Percentiles rank a stretch among this genome's conserved stretches.
Evolutionary conservation across 352 stramenopile genomes (phyloP).

Genomic region (Pythium periplocum): DNA sequence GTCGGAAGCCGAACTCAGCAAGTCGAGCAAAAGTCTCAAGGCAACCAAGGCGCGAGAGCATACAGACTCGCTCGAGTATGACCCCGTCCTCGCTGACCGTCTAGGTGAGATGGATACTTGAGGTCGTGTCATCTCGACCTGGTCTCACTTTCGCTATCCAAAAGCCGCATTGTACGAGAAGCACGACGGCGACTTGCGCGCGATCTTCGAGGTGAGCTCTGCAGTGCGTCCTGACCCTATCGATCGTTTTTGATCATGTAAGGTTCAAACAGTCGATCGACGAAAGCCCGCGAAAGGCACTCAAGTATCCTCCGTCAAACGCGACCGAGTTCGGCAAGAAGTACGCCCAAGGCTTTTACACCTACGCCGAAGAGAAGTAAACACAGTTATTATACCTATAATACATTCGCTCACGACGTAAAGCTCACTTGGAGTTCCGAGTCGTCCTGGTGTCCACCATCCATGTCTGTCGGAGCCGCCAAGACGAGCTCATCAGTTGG

Average conservation of each 20-base stretch:
- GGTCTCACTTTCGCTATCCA: too few relatives aligned
- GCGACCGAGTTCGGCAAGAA: conserved; percentile 70
- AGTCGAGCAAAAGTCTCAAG: conserved; percentile 58
- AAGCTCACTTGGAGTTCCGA: too few relatives aligned
- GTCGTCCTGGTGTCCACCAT: too few relatives aligned
- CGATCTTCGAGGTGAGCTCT: conserved; percentile 51
- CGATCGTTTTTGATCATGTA: background rate
- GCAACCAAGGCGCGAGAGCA: conserved; percentile 60
- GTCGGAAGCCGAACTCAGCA: conserved; percentile 52
- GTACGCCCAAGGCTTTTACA: conserved; percentile 83
- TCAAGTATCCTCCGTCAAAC: conserved; percentile 61
- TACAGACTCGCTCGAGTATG: conserved; percentile 68
- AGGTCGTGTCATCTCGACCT: too few relatives aligned
- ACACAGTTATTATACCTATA: background rate
- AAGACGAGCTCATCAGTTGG: too few relatives aligned
- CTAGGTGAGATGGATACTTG: conserved; percentile 14
- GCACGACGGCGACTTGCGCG: conserved; percentile 49
- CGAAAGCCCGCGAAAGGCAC: conserved; percentile 69
- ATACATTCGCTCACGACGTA: too few relatives aligned
- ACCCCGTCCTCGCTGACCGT: conserved; percentile 44
- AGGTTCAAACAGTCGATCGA: conserved; percentile 42
- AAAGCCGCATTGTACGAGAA: conserved; percentile 55
- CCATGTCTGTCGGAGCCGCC: too few relatives aligned
- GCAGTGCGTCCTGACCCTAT: too few relatives aligned
- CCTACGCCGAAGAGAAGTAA: conserved; percentile 77